These are phyloP conservation scores for Glutinoglossum americanum DNA, from an alignment of 495 filamentous ascomycete species.

Conservation along the genomic window DNA sequence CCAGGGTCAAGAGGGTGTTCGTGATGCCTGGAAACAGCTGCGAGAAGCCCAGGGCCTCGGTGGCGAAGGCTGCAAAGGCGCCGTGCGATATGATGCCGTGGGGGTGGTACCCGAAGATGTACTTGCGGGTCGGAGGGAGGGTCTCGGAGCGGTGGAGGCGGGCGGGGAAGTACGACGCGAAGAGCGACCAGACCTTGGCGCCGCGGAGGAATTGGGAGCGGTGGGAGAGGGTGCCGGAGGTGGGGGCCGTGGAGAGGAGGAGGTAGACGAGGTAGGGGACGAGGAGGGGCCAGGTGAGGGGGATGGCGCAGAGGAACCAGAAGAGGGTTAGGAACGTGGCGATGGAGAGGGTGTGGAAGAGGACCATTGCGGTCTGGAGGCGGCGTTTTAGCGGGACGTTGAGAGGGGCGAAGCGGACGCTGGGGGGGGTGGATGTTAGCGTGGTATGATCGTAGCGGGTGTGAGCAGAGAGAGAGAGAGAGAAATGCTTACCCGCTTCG, in stretches of 20 bases:
- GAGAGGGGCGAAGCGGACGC: slow-evolving; percentile 69
- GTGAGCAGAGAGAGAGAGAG: no score
- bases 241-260: slow-evolving; percentile 54
- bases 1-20: slow-evolving; percentile 77
- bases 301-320: slow-evolving; percentile 79
- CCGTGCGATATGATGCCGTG: slow-evolving; percentile 95
- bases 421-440: slow-evolving; percentile 13
- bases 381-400: slow-evolving; percentile 71
- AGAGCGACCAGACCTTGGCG: slow-evolving; percentile 68
- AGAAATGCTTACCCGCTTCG: slow-evolving; percentile 11
- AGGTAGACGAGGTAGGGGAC: slow-evolving; percentile 77
- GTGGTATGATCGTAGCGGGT: no score
- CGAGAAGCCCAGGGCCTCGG: slow-evolving; percentile 74
- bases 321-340: slow-evolving; percentile 54
- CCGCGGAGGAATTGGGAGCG: slow-evolving; percentile 52
- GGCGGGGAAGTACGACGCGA: slow-evolving; percentile 82
- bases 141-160: slow-evolving; percentile 63
- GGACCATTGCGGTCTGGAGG: slow-evolving; percentile 68
- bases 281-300: slow-evolving; percentile 75
- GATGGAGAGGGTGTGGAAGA: slow-evolving; percentile 70
- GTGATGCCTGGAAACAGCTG: slow-evolving; percentile 89
- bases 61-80: slow-evolving; percentile 79
- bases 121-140: slow-evolving; percentile 68
- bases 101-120: slow-evolving; percentile 95
- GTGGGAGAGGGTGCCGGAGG: slow-evolving; percentile 47